A percentile compares a stretch with the other conserved stretches of the same genome.
Evolutionary conservation across 2,329 filamentous ascomycete species (phyloP).

Genomic region (Gaeumannomyces sp.): DNA sequence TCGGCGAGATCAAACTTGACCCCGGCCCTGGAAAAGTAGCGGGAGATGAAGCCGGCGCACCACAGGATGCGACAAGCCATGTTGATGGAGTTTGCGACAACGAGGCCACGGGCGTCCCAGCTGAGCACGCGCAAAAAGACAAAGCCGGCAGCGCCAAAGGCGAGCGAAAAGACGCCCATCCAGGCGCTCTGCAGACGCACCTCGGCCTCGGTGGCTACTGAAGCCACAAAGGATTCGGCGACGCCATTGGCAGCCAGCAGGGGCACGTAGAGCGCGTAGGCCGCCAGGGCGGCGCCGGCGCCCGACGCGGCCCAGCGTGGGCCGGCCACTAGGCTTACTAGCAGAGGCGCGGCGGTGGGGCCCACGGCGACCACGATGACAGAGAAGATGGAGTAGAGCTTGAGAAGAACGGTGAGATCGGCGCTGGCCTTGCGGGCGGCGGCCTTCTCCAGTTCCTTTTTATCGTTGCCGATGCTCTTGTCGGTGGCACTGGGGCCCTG

Average conservation of each 20-base stretch:
- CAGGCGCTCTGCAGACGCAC: conserved; percentile 71
- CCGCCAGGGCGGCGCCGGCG: conserved; percentile 66
- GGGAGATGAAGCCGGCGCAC: conserved; percentile 66
- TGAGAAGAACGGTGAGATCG: conserved; percentile 60
- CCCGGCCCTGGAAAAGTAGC: conserved; percentile 50
- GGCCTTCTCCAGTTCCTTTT: conserved; percentile 47
- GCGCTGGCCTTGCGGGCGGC: conserved; percentile 39
- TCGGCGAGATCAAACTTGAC: conserved; percentile 33
- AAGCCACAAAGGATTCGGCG: conserved; percentile 86
- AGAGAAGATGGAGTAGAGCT: conserved; percentile 68
- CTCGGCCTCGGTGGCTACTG: conserved; percentile 69
- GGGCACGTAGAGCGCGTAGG: conserved; percentile 90
- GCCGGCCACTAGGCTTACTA: conserved; percentile 72
- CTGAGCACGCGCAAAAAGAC: conserved; percentile 63
- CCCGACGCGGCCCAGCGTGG: conserved; percentile 67
- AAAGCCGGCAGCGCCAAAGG: conserved; percentile 70
- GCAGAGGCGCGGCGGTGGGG: conserved; percentile 65
- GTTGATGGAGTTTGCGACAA: conserved; percentile 83
- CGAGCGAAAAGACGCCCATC: conserved; percentile 77
- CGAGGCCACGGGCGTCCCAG: conserved; percentile 72
- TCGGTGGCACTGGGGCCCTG: conserved; percentile 15
- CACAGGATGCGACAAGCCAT: conserved; percentile 81
- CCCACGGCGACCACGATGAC: conserved; percentile 63
- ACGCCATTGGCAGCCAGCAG: conserved; percentile 88
- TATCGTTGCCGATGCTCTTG: conserved; percentile 12